Evolutionary conservation across 2,329 filamentous ascomycete genomes (phyloP), one percentile per base, ranked within the genome.

Genomic region (Colletotrichum echinochloae): DNA sequence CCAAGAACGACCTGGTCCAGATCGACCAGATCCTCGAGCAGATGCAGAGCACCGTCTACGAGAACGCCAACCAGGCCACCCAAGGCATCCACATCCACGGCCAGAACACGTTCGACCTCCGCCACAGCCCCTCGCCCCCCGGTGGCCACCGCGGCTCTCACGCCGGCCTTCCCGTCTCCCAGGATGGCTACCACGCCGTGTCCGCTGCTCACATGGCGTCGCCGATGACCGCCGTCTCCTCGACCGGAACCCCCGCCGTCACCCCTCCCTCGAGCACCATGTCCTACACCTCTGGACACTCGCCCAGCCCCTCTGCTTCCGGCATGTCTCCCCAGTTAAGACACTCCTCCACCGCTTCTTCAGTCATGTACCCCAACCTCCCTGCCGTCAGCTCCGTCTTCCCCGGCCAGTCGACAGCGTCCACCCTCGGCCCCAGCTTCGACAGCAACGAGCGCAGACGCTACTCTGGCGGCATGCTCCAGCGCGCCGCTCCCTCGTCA

Each of bases 21-120:
- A 95, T 98, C 77, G 96, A 98, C 80, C 92, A 94, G 78, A 93
- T 98, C 80, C 89, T 99, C 65, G 94, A 97, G 82, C 94, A 98
- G 82, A 95, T 98, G 87, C 95, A 98, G 82, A 91, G 92, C 74
- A 98, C 95, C 55, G 94, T 98, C 59, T 98, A 98, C 79, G 96
- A 98, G 83, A 97, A 92, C 80, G 91, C 94, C 65, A 93, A 91
- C 76, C 91, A 94, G 60, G 91, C 94, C 39, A 93, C 94, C 2
- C 91, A 92, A 52, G 92, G 93, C 68, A 89, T 97, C 69, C 92
- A 93, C 75, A 90, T 94, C 73, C 90, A 92, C 60, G 91, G 90
- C 70, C 91, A 94, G 78, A 91, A 92, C 76, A 78, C 85, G 44
- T 83, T 88, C 65, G 86, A 86, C 74, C 85, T 88, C 81, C 88